Conservation (phyloP, 192 early-diverging fungal genomes). For the Diversispora epigaea region DNA sequence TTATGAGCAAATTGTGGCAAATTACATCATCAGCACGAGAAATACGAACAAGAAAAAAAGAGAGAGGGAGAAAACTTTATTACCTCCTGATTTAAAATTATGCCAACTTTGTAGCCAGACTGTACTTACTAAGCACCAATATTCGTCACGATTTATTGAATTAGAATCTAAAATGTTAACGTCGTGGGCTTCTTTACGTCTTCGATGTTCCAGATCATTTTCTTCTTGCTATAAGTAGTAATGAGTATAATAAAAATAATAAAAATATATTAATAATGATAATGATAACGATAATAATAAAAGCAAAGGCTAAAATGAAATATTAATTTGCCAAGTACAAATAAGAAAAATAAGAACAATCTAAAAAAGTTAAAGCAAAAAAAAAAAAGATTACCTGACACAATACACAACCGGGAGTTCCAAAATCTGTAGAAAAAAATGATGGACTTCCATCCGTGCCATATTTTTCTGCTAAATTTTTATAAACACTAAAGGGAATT, state of each 20-base stretch:
- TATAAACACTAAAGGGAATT: constrained; percentile 42
- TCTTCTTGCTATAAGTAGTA: constrained; percentile 35
- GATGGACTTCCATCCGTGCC: constrained; percentile 43
- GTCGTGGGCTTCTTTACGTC: constrained; percentile 38
- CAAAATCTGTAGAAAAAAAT: background rate
- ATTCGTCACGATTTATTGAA: constrained; percentile 36
- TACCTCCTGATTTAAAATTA: constrained; percentile 45
- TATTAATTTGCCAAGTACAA: no score
- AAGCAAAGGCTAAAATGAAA: no score
- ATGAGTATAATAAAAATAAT: background rate
- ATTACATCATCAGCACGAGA: no score
- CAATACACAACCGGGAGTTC: background rate
- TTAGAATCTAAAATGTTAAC: constrained; percentile 39
- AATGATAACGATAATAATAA: background rate
- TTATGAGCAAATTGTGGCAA: background rate
- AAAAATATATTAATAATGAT: background rate
- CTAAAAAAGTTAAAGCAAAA: background rate
- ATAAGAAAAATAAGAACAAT: no score
- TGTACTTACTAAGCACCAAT: constrained; percentile 46
- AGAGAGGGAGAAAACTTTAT: background rate
- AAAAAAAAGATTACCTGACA: constrained; percentile 13
- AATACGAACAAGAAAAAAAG: background rate
- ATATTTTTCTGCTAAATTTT: constrained; percentile 38
- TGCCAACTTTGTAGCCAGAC: constrained; percentile 45
- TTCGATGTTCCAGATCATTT: constrained; percentile 35